Evolutionary conservation across 2,329 filamentous ascomycete genomes (phyloP).

Genomic region (Ramichloridium luteum): DNA sequence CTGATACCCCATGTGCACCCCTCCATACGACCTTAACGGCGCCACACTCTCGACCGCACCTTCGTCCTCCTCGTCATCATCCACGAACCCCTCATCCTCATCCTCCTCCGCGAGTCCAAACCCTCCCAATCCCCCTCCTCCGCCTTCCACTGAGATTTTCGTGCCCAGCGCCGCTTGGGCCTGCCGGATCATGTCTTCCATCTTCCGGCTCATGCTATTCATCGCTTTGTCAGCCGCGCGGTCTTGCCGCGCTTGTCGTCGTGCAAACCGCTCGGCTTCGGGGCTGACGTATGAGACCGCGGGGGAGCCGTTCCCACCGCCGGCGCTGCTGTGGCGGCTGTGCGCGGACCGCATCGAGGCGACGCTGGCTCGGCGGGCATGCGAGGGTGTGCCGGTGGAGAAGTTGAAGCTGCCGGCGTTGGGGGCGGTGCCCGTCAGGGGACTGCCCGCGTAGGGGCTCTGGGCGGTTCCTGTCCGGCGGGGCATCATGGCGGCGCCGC

Average conservation of each 20-base stretch:
- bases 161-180: constrained; percentile 69
- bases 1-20: too few relatives aligned
- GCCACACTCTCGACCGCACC: too few relatives aligned
- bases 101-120: constrained; percentile 22
- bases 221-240: constrained; percentile 68
- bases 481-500: too few relatives aligned
- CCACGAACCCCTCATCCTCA: constrained; percentile 23
- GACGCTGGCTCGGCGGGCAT: constrained; percentile 41
- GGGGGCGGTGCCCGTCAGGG: constrained; percentile 31
- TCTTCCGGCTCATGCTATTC: constrained; percentile 61
- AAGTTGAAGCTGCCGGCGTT: too few relatives aligned
- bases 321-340: constrained; percentile 10
- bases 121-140: constrained; percentile 21
- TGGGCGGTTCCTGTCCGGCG: too few relatives aligned
- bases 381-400: constrained; percentile 6
- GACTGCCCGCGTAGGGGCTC: too few relatives aligned
- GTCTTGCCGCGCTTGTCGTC: constrained; percentile 60
- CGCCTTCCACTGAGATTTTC: constrained; percentile 29
- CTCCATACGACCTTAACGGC: too few relatives aligned
- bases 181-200: constrained; percentile 79
- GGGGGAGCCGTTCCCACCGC: constrained; percentile 5
- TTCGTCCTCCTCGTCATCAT: constrained; percentile 15
- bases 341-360: constrained; percentile 37
- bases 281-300: constrained; percentile 28
- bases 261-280: constrained; percentile 63